Evolutionary conservation across 257 asterid species (phyloP).

Genomic region (Solanum etuberosum): DNA sequence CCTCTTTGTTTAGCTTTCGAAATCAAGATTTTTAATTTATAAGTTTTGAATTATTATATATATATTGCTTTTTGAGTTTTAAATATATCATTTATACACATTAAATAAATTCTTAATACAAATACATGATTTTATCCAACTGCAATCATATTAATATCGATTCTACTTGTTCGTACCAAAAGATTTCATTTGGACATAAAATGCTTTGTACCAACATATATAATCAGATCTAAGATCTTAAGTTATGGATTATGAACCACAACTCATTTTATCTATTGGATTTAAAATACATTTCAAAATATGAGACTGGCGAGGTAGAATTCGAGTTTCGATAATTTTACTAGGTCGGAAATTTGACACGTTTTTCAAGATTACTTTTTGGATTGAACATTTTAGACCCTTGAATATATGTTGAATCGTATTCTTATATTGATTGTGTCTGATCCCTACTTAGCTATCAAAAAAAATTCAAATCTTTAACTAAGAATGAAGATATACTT

Average conservation of each 20-base stretch:
- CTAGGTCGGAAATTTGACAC: background rate
- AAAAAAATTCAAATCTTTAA: background rate
- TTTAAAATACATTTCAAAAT: background rate
- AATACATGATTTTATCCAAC: background rate
- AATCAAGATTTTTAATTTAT: background rate
- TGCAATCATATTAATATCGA: background rate
- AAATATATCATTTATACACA: too few species aligned
- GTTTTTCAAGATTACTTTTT: too few species aligned
- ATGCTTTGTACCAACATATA: background rate
- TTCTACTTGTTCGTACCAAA: background rate
- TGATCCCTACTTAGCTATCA: fast-evolving
- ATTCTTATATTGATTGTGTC: too few species aligned
- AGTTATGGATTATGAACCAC: background rate
- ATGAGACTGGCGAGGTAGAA: background rate
- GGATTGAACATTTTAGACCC: background rate
- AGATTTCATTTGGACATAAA: background rate
- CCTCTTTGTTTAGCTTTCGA: background rate
- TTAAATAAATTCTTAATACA: background rate
- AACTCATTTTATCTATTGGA: background rate
- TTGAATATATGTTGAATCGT: background rate
- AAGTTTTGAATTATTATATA: background rate
- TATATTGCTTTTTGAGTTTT: too few species aligned
- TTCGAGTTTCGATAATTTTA: background rate
- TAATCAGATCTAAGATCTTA: background rate
- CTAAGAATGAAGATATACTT: background rate